phyloP scores from a whole-genome alignment of 352 stramenopile genomes.

The Thalassiosira sp. region DNA sequence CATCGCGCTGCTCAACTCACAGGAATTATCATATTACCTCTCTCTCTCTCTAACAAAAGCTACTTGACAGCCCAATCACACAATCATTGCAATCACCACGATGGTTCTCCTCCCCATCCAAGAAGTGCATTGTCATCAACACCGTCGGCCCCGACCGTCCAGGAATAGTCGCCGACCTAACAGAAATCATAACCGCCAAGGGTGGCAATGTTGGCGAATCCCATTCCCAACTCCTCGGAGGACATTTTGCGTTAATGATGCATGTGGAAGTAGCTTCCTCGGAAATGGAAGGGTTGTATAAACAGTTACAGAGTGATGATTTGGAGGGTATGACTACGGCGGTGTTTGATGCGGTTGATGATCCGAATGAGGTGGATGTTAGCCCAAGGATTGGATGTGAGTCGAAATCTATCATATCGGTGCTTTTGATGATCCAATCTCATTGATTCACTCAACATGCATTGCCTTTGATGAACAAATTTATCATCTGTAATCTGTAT shows the following conservation, averaged over 20 bases:
- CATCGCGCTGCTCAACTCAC: no score
- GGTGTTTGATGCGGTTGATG: conserved; percentile 52
- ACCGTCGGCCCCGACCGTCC: conserved; percentile 63
- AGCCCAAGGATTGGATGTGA: conserved; percentile 39
- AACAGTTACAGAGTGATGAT: conserved; percentile 37
- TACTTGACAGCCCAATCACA: background rate
- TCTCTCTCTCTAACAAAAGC: no score
- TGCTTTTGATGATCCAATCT: background rate
- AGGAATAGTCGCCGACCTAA: conserved; percentile 75
- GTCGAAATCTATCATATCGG: conserved; percentile 8
- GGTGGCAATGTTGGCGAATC: conserved; percentile 72
- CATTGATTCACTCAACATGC: no score
- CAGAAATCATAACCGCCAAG: conserved; percentile 61
- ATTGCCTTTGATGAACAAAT: no score
- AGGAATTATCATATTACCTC: no score
- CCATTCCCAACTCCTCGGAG: conserved; percentile 55
- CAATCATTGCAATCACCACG: background rate
- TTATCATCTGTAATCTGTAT: conserved; percentile 1
- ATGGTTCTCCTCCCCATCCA: conserved; percentile 13
- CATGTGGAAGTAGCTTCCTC: conserved; percentile 51
- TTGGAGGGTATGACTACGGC: conserved; percentile 60
- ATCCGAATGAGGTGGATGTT: conserved; percentile 35
- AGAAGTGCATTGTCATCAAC: conserved; percentile 62
- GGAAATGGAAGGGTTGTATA: conserved; percentile 36
- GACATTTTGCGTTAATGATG: conserved; percentile 77